phyloP scores from a whole-genome alignment of 495 filamentous ascomycete genomes.

The Daldinia childiae region DNA sequence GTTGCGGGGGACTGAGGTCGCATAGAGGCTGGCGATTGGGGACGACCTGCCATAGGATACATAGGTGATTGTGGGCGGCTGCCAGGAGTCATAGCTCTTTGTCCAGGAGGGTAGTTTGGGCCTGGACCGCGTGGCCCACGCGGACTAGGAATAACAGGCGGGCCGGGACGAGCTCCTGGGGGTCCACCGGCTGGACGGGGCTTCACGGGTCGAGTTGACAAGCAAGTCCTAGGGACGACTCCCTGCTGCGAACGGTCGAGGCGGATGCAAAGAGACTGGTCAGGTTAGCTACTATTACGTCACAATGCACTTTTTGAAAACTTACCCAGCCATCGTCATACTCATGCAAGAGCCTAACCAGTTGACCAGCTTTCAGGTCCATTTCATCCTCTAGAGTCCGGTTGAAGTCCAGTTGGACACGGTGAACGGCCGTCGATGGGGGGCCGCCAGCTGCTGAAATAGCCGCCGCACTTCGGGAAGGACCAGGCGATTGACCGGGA shows the following conservation, averaged over 20 bases:
- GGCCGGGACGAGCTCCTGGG: constrained; percentile 52
- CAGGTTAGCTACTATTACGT: constrained; percentile 51
- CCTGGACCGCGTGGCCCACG: constrained; percentile 59
- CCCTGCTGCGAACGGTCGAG: constrained; percentile 92
- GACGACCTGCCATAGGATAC: constrained; percentile 52
- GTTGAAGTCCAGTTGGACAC: constrained; percentile 94
- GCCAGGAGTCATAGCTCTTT: constrained; percentile 57
- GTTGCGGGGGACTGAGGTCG: constrained; percentile 54
- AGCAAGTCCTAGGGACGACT: constrained; percentile 91
- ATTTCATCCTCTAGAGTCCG: constrained; percentile 94
- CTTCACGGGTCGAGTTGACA: constrained; percentile 92
- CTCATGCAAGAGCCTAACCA: constrained; percentile 90
- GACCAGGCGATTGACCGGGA: constrained; percentile 57
- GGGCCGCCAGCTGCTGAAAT: constrained; percentile 67
- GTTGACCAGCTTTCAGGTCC: constrained; percentile 76
- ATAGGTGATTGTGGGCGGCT: constrained; percentile 55
- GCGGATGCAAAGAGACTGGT: constrained; percentile 85
- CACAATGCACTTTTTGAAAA: constrained; percentile 25
- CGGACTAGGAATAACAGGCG: constrained; percentile 49
- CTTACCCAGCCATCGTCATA: constrained; percentile 99
- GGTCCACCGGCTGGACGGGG: constrained; percentile 67
- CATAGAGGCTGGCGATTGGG: constrained; percentile 46
- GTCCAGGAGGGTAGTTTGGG: constrained; percentile 56
- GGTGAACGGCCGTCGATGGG: constrained; percentile 72
- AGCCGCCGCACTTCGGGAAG: constrained; percentile 57